Conservation (phyloP, 1,284 basidiomycete genomes). For the Sporisorium reilianum region DNA sequence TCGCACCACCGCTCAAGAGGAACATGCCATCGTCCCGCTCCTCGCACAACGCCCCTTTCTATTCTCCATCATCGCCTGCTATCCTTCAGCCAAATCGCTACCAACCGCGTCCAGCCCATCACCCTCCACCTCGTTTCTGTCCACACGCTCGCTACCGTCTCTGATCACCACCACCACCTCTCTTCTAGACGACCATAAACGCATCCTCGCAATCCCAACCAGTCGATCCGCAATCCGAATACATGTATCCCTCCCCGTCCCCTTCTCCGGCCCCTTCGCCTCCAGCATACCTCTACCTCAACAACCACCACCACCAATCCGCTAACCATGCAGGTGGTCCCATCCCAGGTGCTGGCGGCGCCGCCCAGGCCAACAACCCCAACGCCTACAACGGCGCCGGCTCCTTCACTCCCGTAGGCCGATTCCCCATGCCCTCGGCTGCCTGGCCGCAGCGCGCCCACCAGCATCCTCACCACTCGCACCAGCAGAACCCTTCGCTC, state of each 20-base stretch:
- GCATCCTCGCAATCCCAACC: background rate
- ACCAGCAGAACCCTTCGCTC: slow-evolving; percentile 63
- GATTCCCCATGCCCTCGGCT: slow-evolving; percentile 48
- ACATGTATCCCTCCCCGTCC: slow-evolving; percentile 64
- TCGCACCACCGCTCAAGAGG: slow-evolving; percentile 12
- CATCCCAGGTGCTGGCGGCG: slow-evolving; percentile 36
- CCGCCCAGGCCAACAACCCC: slow-evolving; percentile 29
- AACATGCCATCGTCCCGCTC: slow-evolving; percentile 42
- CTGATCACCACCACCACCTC: background rate
- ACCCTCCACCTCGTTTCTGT: slow-evolving; percentile 9
- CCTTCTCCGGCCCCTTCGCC: slow-evolving; percentile 64
- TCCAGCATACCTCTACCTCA: slow-evolving; percentile 62
- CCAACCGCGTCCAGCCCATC: slow-evolving; percentile 7
- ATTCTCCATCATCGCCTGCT: slow-evolving; percentile 6
- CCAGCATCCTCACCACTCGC: slow-evolving; percentile 54
- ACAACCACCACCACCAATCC: slow-evolving; percentile 53
- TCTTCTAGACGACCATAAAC: background rate
- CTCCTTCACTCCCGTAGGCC: slow-evolving; percentile 46
- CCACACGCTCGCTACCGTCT: slow-evolving; percentile 29
- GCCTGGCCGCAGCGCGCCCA: slow-evolving; percentile 45
- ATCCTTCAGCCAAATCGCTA: background rate
- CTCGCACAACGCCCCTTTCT: slow-evolving; percentile 12
- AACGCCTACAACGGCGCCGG: slow-evolving; percentile 40
- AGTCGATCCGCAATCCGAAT: slow-evolving; percentile 18
- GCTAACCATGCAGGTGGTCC: slow-evolving; percentile 49